Evolutionary conservation across 106 monocot species (phyloP).

Genomic region (Agapanthus africanus): DNA sequence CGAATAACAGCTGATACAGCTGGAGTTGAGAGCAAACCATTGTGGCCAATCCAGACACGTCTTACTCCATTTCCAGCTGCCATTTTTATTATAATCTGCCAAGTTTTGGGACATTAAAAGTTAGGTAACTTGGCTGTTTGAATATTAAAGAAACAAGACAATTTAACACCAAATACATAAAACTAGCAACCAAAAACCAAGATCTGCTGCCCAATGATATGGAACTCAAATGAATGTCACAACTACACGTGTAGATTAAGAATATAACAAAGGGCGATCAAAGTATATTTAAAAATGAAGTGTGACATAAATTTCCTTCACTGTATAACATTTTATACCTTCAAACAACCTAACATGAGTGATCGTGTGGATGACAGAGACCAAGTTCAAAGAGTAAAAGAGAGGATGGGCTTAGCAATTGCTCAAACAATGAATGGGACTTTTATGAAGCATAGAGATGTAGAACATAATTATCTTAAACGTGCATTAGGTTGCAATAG

Average conservation of each 20-base stretch:
- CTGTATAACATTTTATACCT: background rate
- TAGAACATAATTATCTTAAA: background rate
- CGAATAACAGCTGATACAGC: conserved; percentile 96
- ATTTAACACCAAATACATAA: background rate
- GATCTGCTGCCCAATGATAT: background rate
- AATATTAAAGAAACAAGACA: background rate
- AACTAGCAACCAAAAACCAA: background rate
- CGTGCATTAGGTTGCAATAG: conserved; percentile 2
- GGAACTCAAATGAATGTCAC: background rate
- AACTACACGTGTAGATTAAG: background rate
- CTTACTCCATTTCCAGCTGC: conserved; percentile 95
- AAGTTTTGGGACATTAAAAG: background rate
- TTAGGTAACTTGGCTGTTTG: background rate
- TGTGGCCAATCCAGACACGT: conserved; percentile 86
- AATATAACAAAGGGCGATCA: background rate
- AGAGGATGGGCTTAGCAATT: background rate
- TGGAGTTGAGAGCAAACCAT: conserved; percentile 93
- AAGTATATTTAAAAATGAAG: background rate
- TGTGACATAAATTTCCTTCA: background rate
- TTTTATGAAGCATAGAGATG: background rate
- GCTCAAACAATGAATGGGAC: background rate
- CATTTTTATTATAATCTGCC: conserved; percentile 91
- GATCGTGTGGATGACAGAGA: background rate
- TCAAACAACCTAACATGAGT: background rate
- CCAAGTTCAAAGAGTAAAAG: background rate